phyloP scores from a whole-genome alignment of 2,329 filamentous ascomycete genomes.

The Verticillium dahliae region DNA sequence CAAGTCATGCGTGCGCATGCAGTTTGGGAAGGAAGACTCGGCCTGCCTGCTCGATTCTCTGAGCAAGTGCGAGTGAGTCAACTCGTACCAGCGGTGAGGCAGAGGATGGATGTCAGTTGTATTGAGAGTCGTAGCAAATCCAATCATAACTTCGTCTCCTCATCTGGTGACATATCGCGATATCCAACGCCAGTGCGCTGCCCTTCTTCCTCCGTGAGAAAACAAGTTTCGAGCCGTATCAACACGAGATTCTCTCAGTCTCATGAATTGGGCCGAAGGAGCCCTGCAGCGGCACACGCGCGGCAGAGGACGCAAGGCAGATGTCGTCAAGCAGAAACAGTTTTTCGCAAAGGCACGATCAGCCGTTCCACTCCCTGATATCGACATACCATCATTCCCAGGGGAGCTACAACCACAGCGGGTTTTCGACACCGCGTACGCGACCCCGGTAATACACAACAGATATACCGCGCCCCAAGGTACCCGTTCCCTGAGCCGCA shows the following conservation, averaged over 20 bases:
- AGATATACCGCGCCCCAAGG: not conserved
- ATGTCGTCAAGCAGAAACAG: conserved; percentile 26
- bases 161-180: not conserved
- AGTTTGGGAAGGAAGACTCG: not conserved
- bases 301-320: conserved; percentile 23
- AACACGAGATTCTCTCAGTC: not conserved
- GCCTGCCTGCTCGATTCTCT: not conserved
- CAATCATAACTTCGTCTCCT: not conserved
- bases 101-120: not conserved
- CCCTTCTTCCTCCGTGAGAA: not conserved
- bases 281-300: conserved; percentile 27
- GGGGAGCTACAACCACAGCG: not conserved
- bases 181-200: not conserved
- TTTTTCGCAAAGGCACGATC: conserved; percentile 29
- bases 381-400: not conserved
- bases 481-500: not conserved
- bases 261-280: conserved; percentile 37
- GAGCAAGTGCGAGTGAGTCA: not conserved
- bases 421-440: not conserved
- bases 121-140: not conserved
- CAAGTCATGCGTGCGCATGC: not conserved
- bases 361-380: not conserved
- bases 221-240: not conserved
- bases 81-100: not conserved
- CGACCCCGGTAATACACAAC: not conserved